Percentiles rank a stretch among this genome's conserved stretches.
Conservation (phyloP, 164 flowering plant genomes). For the Cinnamomum chago region DNA sequence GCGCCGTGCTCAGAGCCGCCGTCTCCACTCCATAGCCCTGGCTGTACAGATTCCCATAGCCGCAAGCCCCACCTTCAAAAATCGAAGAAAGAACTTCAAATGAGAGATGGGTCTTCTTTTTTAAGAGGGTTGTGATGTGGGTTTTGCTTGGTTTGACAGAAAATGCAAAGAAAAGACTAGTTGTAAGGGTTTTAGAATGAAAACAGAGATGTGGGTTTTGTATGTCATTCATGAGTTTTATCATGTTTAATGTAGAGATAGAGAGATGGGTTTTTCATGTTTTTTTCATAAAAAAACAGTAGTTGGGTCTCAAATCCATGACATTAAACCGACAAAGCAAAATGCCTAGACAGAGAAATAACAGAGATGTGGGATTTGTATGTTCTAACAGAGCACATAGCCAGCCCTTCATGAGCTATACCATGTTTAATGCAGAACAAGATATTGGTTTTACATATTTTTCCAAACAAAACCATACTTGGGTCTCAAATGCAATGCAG, state of each 20-base stretch:
- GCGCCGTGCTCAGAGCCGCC: slow-evolving; percentile 53
- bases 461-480: too few species aligned
- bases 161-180: not conserved
- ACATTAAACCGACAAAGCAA: not conserved
- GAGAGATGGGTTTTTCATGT: not conserved
- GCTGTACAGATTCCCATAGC: slow-evolving; percentile 54
- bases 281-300: not conserved
- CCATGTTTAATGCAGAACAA: too few species aligned
- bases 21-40: slow-evolving; percentile 56
- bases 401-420: too few species aligned
- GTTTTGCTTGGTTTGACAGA: not conserved
- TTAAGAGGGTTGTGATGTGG: not conserved
- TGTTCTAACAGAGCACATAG: too few species aligned
- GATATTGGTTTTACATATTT: too few species aligned
- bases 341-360: not conserved
- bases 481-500: not conserved
- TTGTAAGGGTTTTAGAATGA: not conserved
- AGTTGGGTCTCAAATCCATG: not conserved
- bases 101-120: not conserved
- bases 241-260: not conserved
- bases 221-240: not conserved
- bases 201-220: not conserved
- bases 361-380: not conserved
- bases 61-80: slow-evolving; percentile 51
- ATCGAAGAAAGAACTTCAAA: slow-evolving; percentile 9